phyloP scores from a whole-genome alignment of 805 yeast species.

The Candida arabinofermentans region DNA sequence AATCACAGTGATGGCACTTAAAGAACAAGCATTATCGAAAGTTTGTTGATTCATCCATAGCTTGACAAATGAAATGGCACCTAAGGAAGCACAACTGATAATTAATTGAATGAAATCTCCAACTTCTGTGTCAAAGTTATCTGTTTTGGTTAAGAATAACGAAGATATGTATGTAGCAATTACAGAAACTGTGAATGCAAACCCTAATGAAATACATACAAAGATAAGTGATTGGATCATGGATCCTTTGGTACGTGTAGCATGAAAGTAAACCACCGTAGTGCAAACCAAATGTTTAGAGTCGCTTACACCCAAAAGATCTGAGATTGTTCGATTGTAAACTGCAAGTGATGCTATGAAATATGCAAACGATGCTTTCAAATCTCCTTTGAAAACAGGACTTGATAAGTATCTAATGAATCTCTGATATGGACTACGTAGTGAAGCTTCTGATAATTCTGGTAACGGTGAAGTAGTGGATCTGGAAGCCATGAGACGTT shows the following conservation, averaged over 20 bases:
- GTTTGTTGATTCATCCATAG: constrained; percentile 62
- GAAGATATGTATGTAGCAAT: constrained; percentile 49
- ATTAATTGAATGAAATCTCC: constrained; percentile 53
- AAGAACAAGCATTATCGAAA: constrained; percentile 77
- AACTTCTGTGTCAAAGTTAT: constrained; percentile 41
- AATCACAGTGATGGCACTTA: constrained; percentile 68
- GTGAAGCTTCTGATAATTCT: not conserved
- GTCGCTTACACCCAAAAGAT: constrained; percentile 58
- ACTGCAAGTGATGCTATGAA: constrained; percentile 71
- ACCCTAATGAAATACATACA: constrained; percentile 51
- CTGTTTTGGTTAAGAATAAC: constrained; percentile 28
- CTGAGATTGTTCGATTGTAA: constrained; percentile 47
- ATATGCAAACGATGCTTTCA: constrained; percentile 75
- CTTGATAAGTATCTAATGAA: not conserved
- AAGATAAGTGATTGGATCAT: constrained; percentile 72
- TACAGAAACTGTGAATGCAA: constrained; percentile 49
- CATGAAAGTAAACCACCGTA: constrained; percentile 80
- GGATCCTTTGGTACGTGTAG: constrained; percentile 72
- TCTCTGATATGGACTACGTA: not conserved
- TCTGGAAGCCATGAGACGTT: too few relatives aligned
- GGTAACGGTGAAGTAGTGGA: not conserved
- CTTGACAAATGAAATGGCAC: constrained; percentile 65
- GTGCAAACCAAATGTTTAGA: constrained; percentile 81
- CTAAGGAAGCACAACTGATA: constrained; percentile 52
- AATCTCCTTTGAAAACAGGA: constrained; percentile 27